Evolutionary conservation across 2,329 filamentous ascomycete species (phyloP).

Genomic region (Penicillium janthinellum): DNA sequence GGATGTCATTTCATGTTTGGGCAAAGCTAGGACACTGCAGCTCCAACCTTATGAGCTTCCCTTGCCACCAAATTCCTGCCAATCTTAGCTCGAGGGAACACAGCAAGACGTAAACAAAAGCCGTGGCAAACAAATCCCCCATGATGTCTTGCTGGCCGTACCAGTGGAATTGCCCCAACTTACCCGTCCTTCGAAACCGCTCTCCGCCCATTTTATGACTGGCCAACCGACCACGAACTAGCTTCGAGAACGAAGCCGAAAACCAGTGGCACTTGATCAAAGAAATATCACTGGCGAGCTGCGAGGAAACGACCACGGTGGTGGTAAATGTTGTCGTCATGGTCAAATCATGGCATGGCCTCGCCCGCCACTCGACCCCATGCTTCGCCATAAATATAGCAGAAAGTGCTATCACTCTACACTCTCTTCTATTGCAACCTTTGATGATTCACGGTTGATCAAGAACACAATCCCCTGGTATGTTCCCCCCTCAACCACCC

Average conservation of each 20-base stretch:
- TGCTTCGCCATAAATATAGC: constrained; percentile 16
- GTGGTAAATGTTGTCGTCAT: constrained; percentile 35
- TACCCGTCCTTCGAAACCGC: neutral
- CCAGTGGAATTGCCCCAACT: neutral
- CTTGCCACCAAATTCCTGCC: neutral
- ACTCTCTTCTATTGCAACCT: neutral
- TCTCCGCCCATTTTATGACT: constrained; percentile 7
- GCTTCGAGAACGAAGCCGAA: constrained; percentile 15
- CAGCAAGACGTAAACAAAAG: neutral
- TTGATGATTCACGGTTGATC: neutral
- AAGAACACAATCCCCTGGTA: constrained; percentile 8
- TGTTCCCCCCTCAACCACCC: constrained; percentile 7
- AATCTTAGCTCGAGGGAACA: neutral
- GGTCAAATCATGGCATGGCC: constrained; percentile 26
- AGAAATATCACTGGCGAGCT: constrained; percentile 15
- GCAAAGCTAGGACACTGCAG: neutral
- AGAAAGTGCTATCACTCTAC: neutral
- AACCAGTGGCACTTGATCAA: constrained; percentile 18
- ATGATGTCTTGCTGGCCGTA: neutral
- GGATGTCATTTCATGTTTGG: neutral
- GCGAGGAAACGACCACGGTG: constrained; percentile 18
- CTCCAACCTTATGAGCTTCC: neutral
- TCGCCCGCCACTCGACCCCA: constrained; percentile 25
- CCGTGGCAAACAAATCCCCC: neutral
- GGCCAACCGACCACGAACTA: neutral